Percentiles rank a stretch among this genome's conserved stretches.
Evolutionary conservation across 805 yeast species (phyloP).

Genomic region (Kuraishia ogatae): DNA sequence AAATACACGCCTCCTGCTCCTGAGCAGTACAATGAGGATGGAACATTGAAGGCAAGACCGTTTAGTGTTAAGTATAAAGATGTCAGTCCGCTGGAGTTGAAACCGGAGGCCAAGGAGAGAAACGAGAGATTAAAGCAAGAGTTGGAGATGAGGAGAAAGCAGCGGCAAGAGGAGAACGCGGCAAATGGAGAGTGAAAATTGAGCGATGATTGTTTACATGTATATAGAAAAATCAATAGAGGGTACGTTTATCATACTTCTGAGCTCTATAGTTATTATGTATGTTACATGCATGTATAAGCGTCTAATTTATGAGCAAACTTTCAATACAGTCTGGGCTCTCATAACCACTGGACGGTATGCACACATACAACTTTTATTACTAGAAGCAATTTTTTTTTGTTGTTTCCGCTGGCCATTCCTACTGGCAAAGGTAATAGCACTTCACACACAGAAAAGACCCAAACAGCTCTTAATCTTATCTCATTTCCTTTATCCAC

Average conservation of each 20-base stretch:
- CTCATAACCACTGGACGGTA: too few relatives aligned
- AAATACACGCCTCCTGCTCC: constrained; percentile 31
- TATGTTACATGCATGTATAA: too few relatives aligned
- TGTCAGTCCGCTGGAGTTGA: constrained; percentile 29
- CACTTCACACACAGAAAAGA: too few relatives aligned
- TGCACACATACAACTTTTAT: too few relatives aligned
- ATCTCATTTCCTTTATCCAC: not conserved
- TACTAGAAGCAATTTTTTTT: too few relatives aligned
- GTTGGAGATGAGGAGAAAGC: constrained; percentile 1
- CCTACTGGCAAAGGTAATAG: too few relatives aligned
- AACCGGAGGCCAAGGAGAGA: constrained; percentile 20
- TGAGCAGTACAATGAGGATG: constrained; percentile 26
- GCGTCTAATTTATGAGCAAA: too few relatives aligned
- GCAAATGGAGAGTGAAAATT: not conserved
- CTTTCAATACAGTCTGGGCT: too few relatives aligned
- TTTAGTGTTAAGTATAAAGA: constrained; percentile 26
- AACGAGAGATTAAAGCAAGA: constrained; percentile 6
- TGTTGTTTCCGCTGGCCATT: too few relatives aligned
- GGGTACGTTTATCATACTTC: too few relatives aligned
- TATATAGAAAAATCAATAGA: too few relatives aligned
- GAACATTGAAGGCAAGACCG: constrained; percentile 26
- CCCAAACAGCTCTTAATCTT: not conserved
- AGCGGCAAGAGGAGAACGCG: not conserved
- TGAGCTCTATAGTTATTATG: too few relatives aligned
- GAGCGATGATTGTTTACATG: not conserved